Evolutionary conservation across 116 monocot genomes (phyloP).

Genomic region (Cymodocea nodosa): DNA sequence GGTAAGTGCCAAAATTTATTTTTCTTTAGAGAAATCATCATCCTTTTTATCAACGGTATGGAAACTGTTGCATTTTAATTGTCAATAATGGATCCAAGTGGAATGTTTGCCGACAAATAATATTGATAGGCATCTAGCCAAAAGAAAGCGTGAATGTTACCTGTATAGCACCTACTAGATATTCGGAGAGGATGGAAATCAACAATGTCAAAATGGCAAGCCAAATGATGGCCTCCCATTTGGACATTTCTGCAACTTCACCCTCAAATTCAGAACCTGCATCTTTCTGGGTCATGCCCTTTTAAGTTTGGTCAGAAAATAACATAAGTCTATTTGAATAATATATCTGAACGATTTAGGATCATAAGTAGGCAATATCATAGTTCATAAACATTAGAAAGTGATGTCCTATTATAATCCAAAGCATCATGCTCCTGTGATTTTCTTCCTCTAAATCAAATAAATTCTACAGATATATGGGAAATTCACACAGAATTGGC

Average conservation of each 20-base stretch:
- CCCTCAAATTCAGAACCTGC: conserved; percentile 12
- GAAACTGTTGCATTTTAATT: too few species aligned
- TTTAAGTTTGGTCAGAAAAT: not conserved
- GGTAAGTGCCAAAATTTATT: not conserved
- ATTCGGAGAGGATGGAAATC: conserved; percentile 66
- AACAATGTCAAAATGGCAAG: conserved; percentile 51
- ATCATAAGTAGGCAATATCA: too few species aligned
- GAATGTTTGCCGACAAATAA: not conserved
- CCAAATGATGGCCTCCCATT: conserved; percentile 64
- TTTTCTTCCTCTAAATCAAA: too few species aligned
- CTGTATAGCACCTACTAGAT: conserved; percentile 66
- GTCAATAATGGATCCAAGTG: not conserved
- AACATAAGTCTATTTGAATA: too few species aligned
- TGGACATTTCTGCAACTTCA: conserved; percentile 33
- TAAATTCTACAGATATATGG: too few species aligned
- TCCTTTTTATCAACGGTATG: too few species aligned
- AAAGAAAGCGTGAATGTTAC: conserved; percentile 8
- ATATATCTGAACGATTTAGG: too few species aligned
- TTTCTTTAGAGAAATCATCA: not conserved
- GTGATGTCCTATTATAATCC: too few species aligned
- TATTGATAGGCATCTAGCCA: not conserved
- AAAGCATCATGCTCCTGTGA: too few species aligned
- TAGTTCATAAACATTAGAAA: too few species aligned
- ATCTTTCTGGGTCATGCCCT: conserved; percentile 23
- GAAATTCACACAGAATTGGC: too few species aligned